Base-by-base conservation (phyloP, 805 yeast species). In the Barnettozyma pratensis region DNA sequence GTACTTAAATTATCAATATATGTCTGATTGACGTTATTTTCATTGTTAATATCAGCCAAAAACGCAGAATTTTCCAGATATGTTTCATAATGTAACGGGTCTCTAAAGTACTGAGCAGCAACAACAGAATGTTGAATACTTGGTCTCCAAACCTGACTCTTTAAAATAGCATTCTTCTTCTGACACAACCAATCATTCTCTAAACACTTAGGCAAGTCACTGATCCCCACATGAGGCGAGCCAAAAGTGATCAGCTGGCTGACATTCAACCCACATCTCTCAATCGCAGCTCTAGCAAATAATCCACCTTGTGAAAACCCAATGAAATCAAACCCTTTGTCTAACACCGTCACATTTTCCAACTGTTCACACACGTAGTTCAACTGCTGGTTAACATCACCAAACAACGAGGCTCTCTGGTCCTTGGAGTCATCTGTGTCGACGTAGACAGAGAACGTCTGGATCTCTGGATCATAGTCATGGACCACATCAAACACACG, bases 261-360 rank as follows among this genome's bases (percentile, higher is more conserved):
- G 3, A 84, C 70, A 25, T 65, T 60, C 60, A 73, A 35, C 11
- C 45, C 54, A 63, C 92, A 87, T 27, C 76, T 64, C 59, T 87
- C 85, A 30, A 79, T 70, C 30, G 83, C 74, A 5, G 83, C 83
- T 41, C 96, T 66, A n/a, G 85, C 66, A 52, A 87, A 81, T n/a
- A 87, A 64, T 0, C 96, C 96, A 38, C 96, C 96, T 61, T 87
- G 96, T 0, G 92, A 85, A 55, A 84, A 82, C 5, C 96, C 96
- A 38, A 87, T 72, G 6, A 83, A 87, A 61, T 85, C 83, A 59
- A 85, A 83, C 0, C 91, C 91, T 34, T 65, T 48, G 2, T 49
- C 44, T 7, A 85, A 66, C 47, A 74, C 78, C 1, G 79, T 67
- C 1, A 76, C 69, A 1, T 55, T 55, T 0, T 60, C 45, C n/a